Evolutionary conservation across 352 stramenopile species (phyloP), one percentile per base, ranked within the genome.

Genomic region (Albugo candida): DNA sequence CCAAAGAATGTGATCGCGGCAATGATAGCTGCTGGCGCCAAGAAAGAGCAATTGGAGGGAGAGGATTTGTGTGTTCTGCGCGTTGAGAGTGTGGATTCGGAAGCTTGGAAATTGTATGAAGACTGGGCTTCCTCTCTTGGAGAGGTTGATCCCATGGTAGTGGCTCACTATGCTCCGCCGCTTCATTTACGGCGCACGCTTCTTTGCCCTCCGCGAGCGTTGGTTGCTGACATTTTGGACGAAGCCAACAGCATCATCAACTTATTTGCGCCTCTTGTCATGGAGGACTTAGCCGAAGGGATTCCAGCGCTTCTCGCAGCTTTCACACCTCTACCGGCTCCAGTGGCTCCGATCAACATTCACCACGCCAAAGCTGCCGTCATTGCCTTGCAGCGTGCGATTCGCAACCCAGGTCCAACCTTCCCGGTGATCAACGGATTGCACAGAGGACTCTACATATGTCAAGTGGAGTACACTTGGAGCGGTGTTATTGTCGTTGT

Each of bases 191-290:
- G 39, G 19, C 13, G 19, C 38, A 53, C 39, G 14, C 48, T 16
- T 47, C 17, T 48, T n/a, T 53, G 48, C 27, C 45, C 52, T 34
- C 52, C 52, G 38, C 45, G 24, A 43, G 51, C 36, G 51, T 34
- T 44, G 38, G 45, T 2, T 41, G 19, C 11, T 41, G 19, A 14
- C 36, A 58, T 58, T 37, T 48, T 43, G 24, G 13, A 49, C 21
- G 52, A 48, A 53, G 52, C 52, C 24, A 58, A 53, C 46, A 58
- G 47, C 46, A 53, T 58, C 52, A 24, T 58, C 13, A 53, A 58
- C 45, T 48, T 51, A 36, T 45, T 53, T 27, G 52, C 47, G 20
- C 45, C 43, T 10, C 51, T 56, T 51, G 31, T 17, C 16, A 19
- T 46, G 35, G 16, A 37, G 14, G 51, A 5, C 39, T 13, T 47